A percentile compares a stretch with the other conserved stretches of the same genome.
Evolutionary conservation across 495 filamentous ascomycete species (phyloP).

Genomic region (Neurospora africana): DNA sequence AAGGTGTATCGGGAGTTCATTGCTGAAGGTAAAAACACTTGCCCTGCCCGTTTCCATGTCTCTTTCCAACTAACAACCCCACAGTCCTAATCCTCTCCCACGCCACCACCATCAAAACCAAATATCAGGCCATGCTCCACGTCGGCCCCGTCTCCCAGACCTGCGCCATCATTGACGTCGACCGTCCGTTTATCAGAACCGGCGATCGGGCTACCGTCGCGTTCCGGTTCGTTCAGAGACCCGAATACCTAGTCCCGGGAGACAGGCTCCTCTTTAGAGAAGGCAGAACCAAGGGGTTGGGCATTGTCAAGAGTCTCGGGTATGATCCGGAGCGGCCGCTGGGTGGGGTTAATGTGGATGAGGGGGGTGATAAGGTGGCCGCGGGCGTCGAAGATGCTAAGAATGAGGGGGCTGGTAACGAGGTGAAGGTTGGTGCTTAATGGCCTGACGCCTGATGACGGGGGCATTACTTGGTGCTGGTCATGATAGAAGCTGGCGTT

Average conservation of each 20-base stretch:
- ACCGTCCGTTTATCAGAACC: constrained; percentile 88
- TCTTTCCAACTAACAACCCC: background rate
- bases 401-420: background rate
- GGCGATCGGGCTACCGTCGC: constrained; percentile 87
- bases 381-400: constrained; percentile 9
- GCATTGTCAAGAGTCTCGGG: constrained; percentile 85
- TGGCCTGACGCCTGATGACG: background rate
- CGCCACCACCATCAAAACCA: constrained; percentile 96
- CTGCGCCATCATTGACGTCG: constrained; percentile 94
- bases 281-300: constrained; percentile 88
- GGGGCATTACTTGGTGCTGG: background rate
- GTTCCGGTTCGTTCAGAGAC: constrained; percentile 91
- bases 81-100: constrained; percentile 90
- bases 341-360: constrained; percentile 4
- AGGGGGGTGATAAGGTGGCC: constrained; percentile 10
- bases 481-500: background rate
- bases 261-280: constrained; percentile 90
- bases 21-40: constrained; percentile 58
- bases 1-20: constrained; percentile 90
- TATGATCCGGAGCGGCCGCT: constrained; percentile 56
- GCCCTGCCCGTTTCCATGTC: background rate
- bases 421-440: constrained; percentile 4
- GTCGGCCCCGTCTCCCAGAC: constrained; percentile 94
- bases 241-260: constrained; percentile 81
- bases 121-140: constrained; percentile 98